Evolutionary conservation across 345 rosid genomes (phyloP).

Genomic region (Trapa bicornis): DNA sequence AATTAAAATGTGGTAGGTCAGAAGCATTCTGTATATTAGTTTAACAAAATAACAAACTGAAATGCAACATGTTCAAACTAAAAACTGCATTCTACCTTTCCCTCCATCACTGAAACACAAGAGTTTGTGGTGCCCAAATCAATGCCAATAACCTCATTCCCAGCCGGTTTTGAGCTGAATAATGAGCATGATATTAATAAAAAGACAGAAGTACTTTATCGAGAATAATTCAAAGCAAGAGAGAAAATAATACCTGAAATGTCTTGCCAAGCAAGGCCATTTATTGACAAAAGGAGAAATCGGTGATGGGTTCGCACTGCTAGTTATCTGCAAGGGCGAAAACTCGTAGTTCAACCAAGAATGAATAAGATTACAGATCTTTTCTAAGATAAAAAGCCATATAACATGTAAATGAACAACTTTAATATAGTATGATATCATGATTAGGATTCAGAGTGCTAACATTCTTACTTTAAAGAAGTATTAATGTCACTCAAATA

Average conservation of each 20-base stretch:
- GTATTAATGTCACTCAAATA: too few relatives aligned
- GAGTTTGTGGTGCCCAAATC: slow-evolving; percentile 98
- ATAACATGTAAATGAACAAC: too few relatives aligned
- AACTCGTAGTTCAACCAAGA: too few relatives aligned
- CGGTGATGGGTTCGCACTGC: slow-evolving; percentile 36
- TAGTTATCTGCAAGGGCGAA: slow-evolving; percentile 29
- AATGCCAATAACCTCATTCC: slow-evolving; percentile 84
- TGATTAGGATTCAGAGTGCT: too few relatives aligned
- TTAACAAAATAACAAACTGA: neutral
- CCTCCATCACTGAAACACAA: slow-evolving; percentile 95
- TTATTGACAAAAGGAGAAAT: slow-evolving; percentile 25
- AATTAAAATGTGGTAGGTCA: neutral
- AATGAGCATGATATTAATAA: neutral
- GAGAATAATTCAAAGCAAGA: neutral
- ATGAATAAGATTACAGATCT: too few relatives aligned
- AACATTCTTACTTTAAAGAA: too few relatives aligned
- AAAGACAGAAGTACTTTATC: neutral
- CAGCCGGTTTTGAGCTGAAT: slow-evolving; percentile 69
- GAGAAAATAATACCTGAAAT: slow-evolving; percentile 46
- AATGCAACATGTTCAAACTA: too few relatives aligned
- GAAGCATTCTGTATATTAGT: neutral
- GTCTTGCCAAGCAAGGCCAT: slow-evolving; percentile 43
- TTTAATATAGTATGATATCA: too few relatives aligned
- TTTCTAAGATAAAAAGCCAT: too few relatives aligned
- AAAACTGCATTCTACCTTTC: slow-evolving; percentile 38